Evolutionary conservation across 345 rosid species (phyloP), one percentile per base, ranked within the genome.

Genomic region (Eutrema heterophyllum): DNA sequence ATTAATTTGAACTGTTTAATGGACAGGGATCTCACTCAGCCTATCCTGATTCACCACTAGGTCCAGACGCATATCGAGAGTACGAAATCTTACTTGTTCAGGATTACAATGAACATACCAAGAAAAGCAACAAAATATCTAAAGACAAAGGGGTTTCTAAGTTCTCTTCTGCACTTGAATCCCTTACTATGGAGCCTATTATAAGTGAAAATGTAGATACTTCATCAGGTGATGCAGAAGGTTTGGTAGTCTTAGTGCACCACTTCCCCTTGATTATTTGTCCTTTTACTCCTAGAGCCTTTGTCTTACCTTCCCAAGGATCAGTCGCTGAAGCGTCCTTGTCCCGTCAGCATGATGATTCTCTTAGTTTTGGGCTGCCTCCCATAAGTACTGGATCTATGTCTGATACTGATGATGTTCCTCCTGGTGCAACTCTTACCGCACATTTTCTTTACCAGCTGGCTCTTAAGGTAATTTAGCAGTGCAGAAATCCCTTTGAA

Each of bases 281-380:
- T 64, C 95, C 98, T 41, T 78, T 94, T 72, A 89, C 97, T 27
- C 93, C 96, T 54, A 84, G 87, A 80, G 88, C 86, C 36, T 94
- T 94, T 80, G 93, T 88, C 81, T 85, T 94, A 72, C 97, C 98
- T 64, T 94, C 98, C 36, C 93, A 89, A 84, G 97, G 98, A 71
- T 91, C 97, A 45, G 76, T 94, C 43, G 89, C 93, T 27, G 96
- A 89, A 85, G 98, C 97, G 27, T 87, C 67, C 76, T 76, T 91
- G 75, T 88, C 95, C 70, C 61, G 76, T 57, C 77, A 86, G 71
- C 85, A 86, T 45, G 89, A 89, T 75, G 87, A 89, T 84, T 91
- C 97, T 68, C 79, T 91, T 61, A 88, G 93, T 80, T 89, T 85
- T 59, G 99, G 97, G 11, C 77, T 94, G 81, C 97, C 97, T 83